A percentile compares a stretch with the other conserved stretches of the same genome.
These are phyloP conservation scores for Candida mesenterica DNA, from an alignment of 1,139 yeast genomes.

Conservation along the genomic window DNA sequence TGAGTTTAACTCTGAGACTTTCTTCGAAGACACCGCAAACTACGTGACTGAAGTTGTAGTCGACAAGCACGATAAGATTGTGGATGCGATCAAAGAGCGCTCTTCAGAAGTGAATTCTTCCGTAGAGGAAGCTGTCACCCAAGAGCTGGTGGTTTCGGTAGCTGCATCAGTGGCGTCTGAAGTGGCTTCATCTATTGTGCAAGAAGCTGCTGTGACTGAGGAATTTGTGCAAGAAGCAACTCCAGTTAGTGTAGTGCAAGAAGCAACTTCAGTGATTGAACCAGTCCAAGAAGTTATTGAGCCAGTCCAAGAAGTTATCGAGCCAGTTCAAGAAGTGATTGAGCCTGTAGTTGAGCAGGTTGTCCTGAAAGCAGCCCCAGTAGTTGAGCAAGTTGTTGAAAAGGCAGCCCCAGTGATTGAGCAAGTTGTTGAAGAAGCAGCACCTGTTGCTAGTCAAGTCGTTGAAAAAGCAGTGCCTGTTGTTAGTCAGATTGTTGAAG, in stretches of 20 bases:
- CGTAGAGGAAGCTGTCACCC: neutral
- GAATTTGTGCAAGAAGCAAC: too few species aligned
- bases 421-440: neutral
- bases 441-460: neutral
- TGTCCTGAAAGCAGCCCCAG: neutral
- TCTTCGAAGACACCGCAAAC: conserved; percentile 16
- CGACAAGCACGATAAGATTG: conserved; percentile 9
- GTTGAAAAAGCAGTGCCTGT: conserved; percentile 1
- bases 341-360: conserved; percentile 1
- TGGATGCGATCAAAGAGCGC: conserved; percentile 11
- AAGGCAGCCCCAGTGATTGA: conserved; percentile 2
- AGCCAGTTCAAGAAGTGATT: neutral
- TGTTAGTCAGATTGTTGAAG: conserved; percentile 6
- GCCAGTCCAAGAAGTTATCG: neutral
- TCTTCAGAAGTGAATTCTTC: conserved; percentile 1
- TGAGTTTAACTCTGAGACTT: conserved; percentile 21
- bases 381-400: conserved; percentile 2
- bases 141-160: too few species aligned
- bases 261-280: too few species aligned
- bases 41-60: conserved; percentile 14
- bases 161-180: too few species aligned
- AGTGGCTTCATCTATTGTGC: too few species aligned
- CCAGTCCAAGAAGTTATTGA: too few species aligned
- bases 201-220: too few species aligned
- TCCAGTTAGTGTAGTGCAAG: too few species aligned